A percentile compares a stretch with the other conserved stretches of the same genome.
phyloP scores from a whole-genome alignment of 2,329 filamentous ascomycete genomes.

The Orbilia ellipsospora region DNA sequence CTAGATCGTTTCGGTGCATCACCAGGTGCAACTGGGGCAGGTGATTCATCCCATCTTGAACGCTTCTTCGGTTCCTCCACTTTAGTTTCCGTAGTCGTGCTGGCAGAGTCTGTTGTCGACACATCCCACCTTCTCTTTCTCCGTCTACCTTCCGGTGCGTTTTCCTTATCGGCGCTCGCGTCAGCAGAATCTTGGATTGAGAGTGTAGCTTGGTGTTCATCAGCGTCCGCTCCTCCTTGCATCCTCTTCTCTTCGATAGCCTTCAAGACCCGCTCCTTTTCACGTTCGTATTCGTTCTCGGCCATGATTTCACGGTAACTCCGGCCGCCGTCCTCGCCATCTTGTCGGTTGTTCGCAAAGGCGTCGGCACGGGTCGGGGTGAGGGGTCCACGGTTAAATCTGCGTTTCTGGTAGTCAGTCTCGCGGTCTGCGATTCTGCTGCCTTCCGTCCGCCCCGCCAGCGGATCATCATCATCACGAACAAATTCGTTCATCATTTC shows the following conservation, averaged over 20 bases:
- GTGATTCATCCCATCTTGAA: constrained; percentile 88
- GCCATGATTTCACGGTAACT: constrained; percentile 94
- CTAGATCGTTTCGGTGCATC: constrained; percentile 79
- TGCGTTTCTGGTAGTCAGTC: constrained; percentile 96
- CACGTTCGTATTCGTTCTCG: constrained; percentile 86
- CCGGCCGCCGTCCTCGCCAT: constrained; percentile 74
- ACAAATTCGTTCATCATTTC: constrained; percentile 96
- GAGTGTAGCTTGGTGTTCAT: constrained; percentile 78
- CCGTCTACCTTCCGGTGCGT: constrained; percentile 70
- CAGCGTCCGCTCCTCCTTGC: constrained; percentile 70
- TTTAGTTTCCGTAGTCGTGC: constrained; percentile 57
- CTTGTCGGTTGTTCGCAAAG: constrained; percentile 80
- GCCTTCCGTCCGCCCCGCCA: constrained; percentile 86
- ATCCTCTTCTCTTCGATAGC: constrained; percentile 80
- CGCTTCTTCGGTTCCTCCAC: constrained; percentile 74
- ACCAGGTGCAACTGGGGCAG: constrained; percentile 68
- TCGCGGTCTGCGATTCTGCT: constrained; percentile 91
- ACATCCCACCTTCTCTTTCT: constrained; percentile 94
- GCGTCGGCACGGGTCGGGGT: constrained; percentile 88
- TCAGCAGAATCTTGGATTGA: constrained; percentile 65
- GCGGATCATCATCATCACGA: constrained; percentile 87
- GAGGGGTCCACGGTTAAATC: constrained; percentile 81
- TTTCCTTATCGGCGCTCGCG: constrained; percentile 74
- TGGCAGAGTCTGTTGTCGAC: constrained; percentile 67
- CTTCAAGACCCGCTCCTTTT: constrained; percentile 86